These are phyloP conservation scores for Panellus pusillus DNA, from an alignment of 768 basidiomycete genomes.

Conservation along the genomic window DNA sequence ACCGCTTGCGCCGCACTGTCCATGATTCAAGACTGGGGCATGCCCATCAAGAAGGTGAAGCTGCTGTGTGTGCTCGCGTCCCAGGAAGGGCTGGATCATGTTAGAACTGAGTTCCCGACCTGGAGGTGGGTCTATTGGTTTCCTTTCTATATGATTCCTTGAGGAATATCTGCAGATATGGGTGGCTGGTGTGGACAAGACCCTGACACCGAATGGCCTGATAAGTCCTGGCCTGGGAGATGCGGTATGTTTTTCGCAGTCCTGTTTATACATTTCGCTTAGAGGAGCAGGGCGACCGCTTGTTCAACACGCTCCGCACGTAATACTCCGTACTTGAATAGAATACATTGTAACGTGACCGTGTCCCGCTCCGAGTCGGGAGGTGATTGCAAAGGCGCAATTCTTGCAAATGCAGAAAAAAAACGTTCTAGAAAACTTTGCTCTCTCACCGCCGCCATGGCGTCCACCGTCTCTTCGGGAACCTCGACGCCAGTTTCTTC, in stretches of 20 bases:
- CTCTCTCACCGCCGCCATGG: slow-evolving; percentile 18
- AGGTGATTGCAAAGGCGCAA: slow-evolving; percentile 1
- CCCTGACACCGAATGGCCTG: slow-evolving; percentile 71
- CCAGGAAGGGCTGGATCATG: slow-evolving; percentile 64
- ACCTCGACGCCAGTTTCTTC: slow-evolving; percentile 42
- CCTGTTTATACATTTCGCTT: neutral
- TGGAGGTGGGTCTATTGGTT: slow-evolving; percentile 59
- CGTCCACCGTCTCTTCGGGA: slow-evolving; percentile 30
- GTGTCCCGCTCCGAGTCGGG: no score
- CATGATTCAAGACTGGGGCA: slow-evolving; percentile 87
- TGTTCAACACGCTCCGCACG: slow-evolving; percentile 62
- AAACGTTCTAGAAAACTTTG: neutral
- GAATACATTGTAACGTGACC: no score
- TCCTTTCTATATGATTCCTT: neutral
- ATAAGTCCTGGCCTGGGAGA: slow-evolving; percentile 93
- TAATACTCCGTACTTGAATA: no score
- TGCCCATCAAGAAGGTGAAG: slow-evolving; percentile 74
- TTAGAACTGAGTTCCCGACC: slow-evolving; percentile 67
- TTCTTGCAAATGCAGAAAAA: no score
- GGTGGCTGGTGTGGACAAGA: slow-evolving; percentile 78
- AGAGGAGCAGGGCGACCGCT: slow-evolving; percentile 68
- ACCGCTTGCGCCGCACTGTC: slow-evolving; percentile 85
- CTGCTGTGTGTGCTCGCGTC: slow-evolving; percentile 82
- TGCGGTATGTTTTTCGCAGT: slow-evolving; percentile 53
- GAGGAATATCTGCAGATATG: slow-evolving; percentile 62